phyloP scores from a whole-genome alignment of 176 grass and related monocot species.

The Oropetium thomaeum region DNA sequence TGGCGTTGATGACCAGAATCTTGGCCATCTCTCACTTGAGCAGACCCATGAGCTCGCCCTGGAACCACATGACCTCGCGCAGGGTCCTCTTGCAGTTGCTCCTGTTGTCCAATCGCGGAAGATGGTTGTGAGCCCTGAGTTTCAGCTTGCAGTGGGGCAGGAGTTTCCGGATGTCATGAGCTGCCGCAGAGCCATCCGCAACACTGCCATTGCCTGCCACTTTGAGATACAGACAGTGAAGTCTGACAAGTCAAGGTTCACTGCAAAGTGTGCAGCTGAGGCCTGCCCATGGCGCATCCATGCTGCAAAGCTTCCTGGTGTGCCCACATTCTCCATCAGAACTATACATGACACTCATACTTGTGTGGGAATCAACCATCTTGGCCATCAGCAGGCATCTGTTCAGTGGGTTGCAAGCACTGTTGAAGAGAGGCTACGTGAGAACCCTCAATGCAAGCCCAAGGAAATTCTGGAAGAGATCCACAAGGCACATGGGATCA shows the following conservation, averaged over 20 bases:
- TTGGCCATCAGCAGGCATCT: constrained; percentile 95
- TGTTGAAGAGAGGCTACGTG: constrained; percentile 80
- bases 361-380: constrained; percentile 83
- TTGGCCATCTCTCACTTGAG: constrained; percentile 77
- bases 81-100: constrained; percentile 50
- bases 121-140: constrained; percentile 51
- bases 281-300: constrained; percentile 90
- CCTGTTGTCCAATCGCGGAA: constrained; percentile 73
- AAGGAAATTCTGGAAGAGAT: constrained; percentile 99
- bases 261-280: constrained; percentile 79
- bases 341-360: constrained; percentile 82
- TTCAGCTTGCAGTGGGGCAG: constrained; percentile 80
- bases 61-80: constrained; percentile 56
- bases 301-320: constrained; percentile 82
- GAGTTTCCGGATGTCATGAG: constrained; percentile 88
- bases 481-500: constrained; percentile 92
- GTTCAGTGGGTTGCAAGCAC: constrained; percentile 96
- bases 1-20: constrained; percentile 42
- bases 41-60: constrained; percentile 75
- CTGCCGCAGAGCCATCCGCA: constrained; percentile 84
- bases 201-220: constrained; percentile 88
- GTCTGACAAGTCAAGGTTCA: constrained; percentile 86
- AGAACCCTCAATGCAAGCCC: constrained; percentile 97
- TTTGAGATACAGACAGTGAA: constrained; percentile 98
- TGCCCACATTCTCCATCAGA: constrained; percentile 87